phyloP scores from a whole-genome alignment of 2,329 filamentous ascomycete species.

The Phialophora macrospora region DNA sequence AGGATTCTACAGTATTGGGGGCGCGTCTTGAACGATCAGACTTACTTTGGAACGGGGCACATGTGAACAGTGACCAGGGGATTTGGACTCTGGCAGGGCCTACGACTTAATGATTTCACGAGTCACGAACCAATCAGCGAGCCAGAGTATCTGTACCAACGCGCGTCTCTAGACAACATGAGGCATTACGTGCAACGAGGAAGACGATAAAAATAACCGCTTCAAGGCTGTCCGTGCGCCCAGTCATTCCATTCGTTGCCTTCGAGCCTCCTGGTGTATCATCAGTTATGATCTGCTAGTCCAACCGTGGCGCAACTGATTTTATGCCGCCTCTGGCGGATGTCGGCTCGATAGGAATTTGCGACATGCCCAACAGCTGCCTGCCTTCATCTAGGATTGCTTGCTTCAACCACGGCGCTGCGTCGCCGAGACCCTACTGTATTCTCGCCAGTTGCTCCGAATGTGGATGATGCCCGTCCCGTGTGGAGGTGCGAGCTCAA shows the following conservation, averaged over 20 bases:
- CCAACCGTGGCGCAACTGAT: too few relatives aligned
- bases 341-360: neutral
- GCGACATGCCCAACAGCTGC: neutral
- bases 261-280: neutral
- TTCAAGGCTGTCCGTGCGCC: neutral
- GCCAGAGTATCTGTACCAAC: neutral
- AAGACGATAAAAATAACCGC: neutral
- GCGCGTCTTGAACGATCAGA: neutral
- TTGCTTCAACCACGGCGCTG: neutral
- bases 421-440: neutral
- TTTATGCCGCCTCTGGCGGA: neutral
- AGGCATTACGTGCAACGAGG: neutral
- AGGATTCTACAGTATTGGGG: neutral
- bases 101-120: neutral
- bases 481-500: conserved; percentile 38
- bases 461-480: neutral
- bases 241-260: neutral
- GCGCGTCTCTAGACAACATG: neutral
- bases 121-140: neutral
- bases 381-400: neutral
- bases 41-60: neutral
- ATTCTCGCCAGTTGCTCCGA: neutral
- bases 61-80: neutral
- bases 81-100: neutral
- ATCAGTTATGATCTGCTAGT: neutral